Percentiles rank a stretch among this genome's conserved stretches.
Evolutionary conservation across 2,329 filamentous ascomycete species (phyloP).

Genomic region (Aspergillus ruber): DNA sequence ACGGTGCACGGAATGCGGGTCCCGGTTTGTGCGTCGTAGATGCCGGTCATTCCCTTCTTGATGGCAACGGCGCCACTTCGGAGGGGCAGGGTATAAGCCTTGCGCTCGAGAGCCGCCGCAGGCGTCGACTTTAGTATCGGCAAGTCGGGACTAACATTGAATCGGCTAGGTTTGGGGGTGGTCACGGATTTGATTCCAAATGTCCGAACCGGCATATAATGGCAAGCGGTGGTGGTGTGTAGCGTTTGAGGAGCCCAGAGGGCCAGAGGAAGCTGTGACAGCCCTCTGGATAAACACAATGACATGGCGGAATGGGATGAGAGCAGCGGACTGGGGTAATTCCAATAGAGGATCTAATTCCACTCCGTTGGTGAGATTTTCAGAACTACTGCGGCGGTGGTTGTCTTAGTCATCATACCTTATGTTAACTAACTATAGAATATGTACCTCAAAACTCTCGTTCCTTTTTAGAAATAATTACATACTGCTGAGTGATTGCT

Average conservation of each 20-base stretch:
- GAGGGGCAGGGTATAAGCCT: slow-evolving; percentile 52
- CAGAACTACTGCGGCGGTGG: slow-evolving; percentile 2
- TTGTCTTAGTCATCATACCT: background rate
- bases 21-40: slow-evolving; percentile 72
- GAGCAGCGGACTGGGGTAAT: background rate
- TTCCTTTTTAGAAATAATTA: too few species aligned
- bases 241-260: slow-evolving; percentile 19
- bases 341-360: background rate
- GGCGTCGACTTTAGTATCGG: slow-evolving; percentile 50
- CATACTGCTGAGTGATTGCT: too few species aligned
- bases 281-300: slow-evolving; percentile 27
- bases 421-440: background rate
- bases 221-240: slow-evolving; percentile 10
- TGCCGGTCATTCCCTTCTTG: slow-evolving; percentile 93
- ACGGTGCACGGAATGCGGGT: slow-evolving; percentile 81
- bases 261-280: slow-evolving; percentile 23
- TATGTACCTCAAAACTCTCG: too few species aligned
- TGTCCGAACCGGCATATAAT: slow-evolving; percentile 19
- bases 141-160: slow-evolving; percentile 47
- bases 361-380: slow-evolving; percentile 8
- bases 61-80: slow-evolving; percentile 77
- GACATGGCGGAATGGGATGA: slow-evolving; percentile 23
- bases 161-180: slow-evolving; percentile 46
- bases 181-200: slow-evolving; percentile 55
- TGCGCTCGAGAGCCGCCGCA: slow-evolving; percentile 54